Evolutionary conservation across 2,329 filamentous ascomycete genomes (phyloP).

Genomic region (Xylariales sp.): DNA sequence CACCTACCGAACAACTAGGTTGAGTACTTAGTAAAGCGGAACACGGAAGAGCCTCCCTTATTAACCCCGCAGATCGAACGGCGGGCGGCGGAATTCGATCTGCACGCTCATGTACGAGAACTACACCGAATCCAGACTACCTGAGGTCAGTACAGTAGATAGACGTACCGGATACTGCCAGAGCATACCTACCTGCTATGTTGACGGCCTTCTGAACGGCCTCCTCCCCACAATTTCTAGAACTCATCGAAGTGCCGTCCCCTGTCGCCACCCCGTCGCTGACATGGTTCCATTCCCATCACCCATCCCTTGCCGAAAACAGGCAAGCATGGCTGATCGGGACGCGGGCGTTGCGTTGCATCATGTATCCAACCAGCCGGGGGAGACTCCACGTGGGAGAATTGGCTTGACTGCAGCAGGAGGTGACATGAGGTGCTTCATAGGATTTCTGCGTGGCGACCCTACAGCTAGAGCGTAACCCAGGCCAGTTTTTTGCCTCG

Average conservation of each 20-base stretch:
- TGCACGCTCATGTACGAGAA: neutral
- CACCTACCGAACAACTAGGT: neutral
- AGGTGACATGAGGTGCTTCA: neutral
- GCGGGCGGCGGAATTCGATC: no score
- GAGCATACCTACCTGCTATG: no score
- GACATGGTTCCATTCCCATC: conserved; percentile 14
- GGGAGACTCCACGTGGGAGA: conserved; percentile 26
- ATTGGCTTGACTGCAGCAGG: neutral
- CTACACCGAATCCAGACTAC: no score
- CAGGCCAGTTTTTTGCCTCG: neutral
- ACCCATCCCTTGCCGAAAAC: conserved; percentile 19
- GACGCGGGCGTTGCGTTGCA: conserved; percentile 24
- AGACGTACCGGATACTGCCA: no score
- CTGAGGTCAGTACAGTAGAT: no score
- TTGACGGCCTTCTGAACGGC: neutral
- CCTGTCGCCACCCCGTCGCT: conserved; percentile 33
- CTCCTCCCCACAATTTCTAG: conserved; percentile 23
- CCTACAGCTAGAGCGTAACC: neutral
- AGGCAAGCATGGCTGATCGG: conserved; percentile 17
- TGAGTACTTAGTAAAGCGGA: neutral
- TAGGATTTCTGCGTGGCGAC: neutral
- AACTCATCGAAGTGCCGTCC: conserved; percentile 32
- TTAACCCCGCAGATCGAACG: conserved; percentile 1
- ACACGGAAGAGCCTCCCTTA: conserved; percentile 19
- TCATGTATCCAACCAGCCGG: conserved; percentile 24